Percentiles rank a stretch among this genome's conserved stretches.
Conservation (phyloP, 306 rosid species). For the Acmispon strigosus region DNA sequence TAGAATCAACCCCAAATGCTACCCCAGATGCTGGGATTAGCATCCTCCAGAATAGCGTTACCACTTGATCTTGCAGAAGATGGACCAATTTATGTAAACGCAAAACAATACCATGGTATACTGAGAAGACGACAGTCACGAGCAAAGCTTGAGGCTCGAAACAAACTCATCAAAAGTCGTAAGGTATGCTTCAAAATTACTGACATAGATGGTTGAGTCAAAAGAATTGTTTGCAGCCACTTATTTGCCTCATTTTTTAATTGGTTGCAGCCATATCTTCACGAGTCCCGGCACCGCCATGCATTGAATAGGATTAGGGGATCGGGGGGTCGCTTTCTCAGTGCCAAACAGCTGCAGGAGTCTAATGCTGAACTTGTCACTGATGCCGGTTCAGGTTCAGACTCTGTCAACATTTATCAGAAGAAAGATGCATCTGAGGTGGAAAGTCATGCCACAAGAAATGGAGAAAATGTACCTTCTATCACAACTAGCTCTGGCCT, state of each 20-base stretch:
- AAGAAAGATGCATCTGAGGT: conserved; percentile 26
- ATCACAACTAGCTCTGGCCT: conserved; percentile 41
- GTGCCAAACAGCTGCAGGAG: conserved; percentile 48
- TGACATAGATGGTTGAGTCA: no score
- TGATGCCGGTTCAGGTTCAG: conserved; percentile 1
- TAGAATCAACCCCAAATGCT: conserved; percentile 33
- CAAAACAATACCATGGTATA: conserved; percentile 89
- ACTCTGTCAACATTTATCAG: conserved; percentile 10
- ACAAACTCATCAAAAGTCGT: conserved; percentile 62
- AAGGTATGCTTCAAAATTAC: conserved; percentile 44
- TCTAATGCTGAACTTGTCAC: conserved; percentile 8
- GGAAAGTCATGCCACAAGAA: conserved; percentile 28
- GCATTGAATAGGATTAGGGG: conserved; percentile 88
- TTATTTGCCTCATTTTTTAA: background rate
- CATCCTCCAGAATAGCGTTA: conserved; percentile 62
- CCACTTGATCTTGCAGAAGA: conserved; percentile 73
- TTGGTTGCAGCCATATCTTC: conserved; percentile 82
- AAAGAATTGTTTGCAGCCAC: background rate
- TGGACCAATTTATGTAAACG: conserved; percentile 84
- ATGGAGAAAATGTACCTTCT: conserved; percentile 28
- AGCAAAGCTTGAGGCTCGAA: conserved; percentile 84
- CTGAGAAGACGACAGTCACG: conserved; percentile 85
- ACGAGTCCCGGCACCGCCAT: conserved; percentile 84
- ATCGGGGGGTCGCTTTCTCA: conserved; percentile 84
- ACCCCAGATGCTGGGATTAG: conserved; percentile 51